These are phyloP conservation scores for Saccharomyces paradoxus DNA, from an alignment of 805 yeast genomes.

Conservation along the genomic window DNA sequence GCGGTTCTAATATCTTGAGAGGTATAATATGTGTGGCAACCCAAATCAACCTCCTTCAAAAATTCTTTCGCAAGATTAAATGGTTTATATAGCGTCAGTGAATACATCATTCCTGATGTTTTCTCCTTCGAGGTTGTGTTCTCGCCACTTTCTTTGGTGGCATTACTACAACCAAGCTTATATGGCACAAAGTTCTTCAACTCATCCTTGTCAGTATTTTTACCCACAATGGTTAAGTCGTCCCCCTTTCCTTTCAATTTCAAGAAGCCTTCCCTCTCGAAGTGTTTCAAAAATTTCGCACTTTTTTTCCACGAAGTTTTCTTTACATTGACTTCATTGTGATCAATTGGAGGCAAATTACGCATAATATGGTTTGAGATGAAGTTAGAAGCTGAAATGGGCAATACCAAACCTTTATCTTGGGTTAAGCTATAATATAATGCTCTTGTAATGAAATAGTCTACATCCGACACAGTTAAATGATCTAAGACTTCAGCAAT, in stretches of 20 bases:
- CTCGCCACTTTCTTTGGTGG: slow-evolving; percentile 7
- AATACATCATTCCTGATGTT: slow-evolving; percentile 24
- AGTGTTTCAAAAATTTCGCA: slow-evolving; percentile 73
- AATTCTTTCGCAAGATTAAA: slow-evolving; percentile 40
- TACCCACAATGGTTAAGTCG: slow-evolving; percentile 50
- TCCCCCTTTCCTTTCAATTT: slow-evolving; percentile 80
- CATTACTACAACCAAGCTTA: slow-evolving; percentile 30
- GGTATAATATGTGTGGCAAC: slow-evolving; percentile 39
- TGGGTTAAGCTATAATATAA: slow-evolving; percentile 59
- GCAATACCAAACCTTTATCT: slow-evolving; percentile 45
- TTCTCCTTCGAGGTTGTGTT: slow-evolving; percentile 18
- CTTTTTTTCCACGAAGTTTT: slow-evolving; percentile 86
- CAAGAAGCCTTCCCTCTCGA: slow-evolving; percentile 68
- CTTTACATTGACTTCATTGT: slow-evolving; percentile 50
- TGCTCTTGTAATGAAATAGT: slow-evolving; percentile 64
- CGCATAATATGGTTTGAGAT: slow-evolving; percentile 61
- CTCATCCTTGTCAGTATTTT: slow-evolving; percentile 41
- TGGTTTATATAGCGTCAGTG: slow-evolving; percentile 48
- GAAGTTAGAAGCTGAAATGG: slow-evolving; percentile 66
- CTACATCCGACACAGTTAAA: slow-evolving; percentile 57
- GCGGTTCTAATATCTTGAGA: slow-evolving; percentile 45
- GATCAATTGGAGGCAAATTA: slow-evolving; percentile 65
- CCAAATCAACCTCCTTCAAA: slow-evolving; percentile 36
- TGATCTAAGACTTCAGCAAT: slow-evolving; percentile 33
- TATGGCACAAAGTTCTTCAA: slow-evolving; percentile 61